These are phyloP conservation scores for Neurospora sp. DNA, from an alignment of 495 filamentous ascomycete genomes.

Conservation along the genomic window DNA sequence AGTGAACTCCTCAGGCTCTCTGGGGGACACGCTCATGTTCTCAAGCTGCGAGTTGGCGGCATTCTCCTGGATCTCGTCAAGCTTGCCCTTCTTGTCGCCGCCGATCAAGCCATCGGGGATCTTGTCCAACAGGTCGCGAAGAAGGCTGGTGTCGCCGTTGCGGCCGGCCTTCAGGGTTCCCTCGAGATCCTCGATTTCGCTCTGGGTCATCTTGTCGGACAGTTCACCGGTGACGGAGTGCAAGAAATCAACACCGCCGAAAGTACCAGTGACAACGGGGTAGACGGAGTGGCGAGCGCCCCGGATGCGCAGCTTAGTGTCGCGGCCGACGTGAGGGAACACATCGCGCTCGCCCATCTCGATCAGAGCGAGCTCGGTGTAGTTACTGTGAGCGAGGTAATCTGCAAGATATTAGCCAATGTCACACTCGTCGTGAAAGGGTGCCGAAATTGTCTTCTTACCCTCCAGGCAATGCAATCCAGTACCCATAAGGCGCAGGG, in stretches of 20 bases:
- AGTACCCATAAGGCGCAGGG: slow-evolving; percentile 74
- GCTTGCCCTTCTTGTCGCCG: slow-evolving; percentile 53
- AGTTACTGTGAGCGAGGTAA: slow-evolving; percentile 87
- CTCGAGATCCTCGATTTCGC: slow-evolving; percentile 74
- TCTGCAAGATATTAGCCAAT: slow-evolving; percentile 34
- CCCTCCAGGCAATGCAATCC: slow-evolving; percentile 82
- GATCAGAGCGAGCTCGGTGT: slow-evolving; percentile 72
- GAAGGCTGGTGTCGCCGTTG: slow-evolving; percentile 48
- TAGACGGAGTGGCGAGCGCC: slow-evolving; percentile 56
- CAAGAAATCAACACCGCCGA: slow-evolving; percentile 78
- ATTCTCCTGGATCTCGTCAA: slow-evolving; percentile 57
- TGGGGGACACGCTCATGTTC: slow-evolving; percentile 54
- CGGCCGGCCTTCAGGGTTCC: slow-evolving; percentile 55
- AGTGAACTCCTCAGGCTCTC: slow-evolving; percentile 68
- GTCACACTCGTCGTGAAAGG: not conserved
- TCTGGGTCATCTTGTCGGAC: slow-evolving; percentile 79
- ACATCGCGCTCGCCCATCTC: slow-evolving; percentile 69
- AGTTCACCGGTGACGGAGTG: slow-evolving; percentile 86
- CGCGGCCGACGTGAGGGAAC: slow-evolving; percentile 77
- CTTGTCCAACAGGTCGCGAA: slow-evolving; percentile 66
- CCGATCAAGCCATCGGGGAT: slow-evolving; percentile 70
- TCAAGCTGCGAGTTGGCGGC: slow-evolving; percentile 58
- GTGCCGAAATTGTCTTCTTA: slow-evolving; percentile 12
- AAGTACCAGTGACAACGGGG: slow-evolving; percentile 80
- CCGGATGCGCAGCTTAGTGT: slow-evolving; percentile 53